Evolutionary conservation across 495 filamentous ascomycete species (phyloP).

Genomic region (Podospora bellae-mahoneyi): DNA sequence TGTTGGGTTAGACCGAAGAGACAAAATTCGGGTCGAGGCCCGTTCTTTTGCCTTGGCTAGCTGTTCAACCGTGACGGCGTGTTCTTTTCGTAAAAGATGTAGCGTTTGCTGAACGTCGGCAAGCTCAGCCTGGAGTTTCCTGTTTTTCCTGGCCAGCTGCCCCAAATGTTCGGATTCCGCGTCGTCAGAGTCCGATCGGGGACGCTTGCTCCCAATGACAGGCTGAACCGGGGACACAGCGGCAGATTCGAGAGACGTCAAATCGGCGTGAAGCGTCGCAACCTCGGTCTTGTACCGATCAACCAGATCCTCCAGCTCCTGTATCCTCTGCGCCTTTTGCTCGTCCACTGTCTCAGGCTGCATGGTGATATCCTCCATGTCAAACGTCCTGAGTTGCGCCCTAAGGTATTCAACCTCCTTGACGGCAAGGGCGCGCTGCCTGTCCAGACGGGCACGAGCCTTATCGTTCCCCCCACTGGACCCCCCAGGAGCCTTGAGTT

Average conservation of each 20-base stretch:
- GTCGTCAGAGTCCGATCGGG: conserved; percentile 44
- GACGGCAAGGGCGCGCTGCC: conserved; percentile 76
- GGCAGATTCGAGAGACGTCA: conserved; percentile 57
- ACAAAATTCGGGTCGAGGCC: conserved; percentile 78
- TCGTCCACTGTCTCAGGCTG: conserved; percentile 73
- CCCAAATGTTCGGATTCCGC: conserved; percentile 74
- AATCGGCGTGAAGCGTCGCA: conserved; percentile 65
- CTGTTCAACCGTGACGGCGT: conserved; percentile 66
- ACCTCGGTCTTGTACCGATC: conserved; percentile 87
- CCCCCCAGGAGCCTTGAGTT: conserved; percentile 50
- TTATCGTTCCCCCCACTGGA: conserved; percentile 51
- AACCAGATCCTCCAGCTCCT: conserved; percentile 77
- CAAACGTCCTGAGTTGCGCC: conserved; percentile 86
- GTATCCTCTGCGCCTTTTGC: conserved; percentile 69
- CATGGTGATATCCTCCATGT: conserved; percentile 83
- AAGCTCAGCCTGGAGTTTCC: conserved; percentile 76
- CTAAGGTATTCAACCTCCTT: conserved; percentile 94
- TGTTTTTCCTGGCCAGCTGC: conserved; percentile 76
- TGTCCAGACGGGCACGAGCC: conserved; percentile 65
- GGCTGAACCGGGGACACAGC: conserved; percentile 29
- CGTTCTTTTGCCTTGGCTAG: conserved; percentile 66
- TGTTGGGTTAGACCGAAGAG: conserved; percentile 86
- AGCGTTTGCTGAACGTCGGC: conserved; percentile 62
- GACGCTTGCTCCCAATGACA: conserved; percentile 55
- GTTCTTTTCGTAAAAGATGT: conserved; percentile 67